Percentiles rank a stretch among this genome's conserved stretches.
These are phyloP conservation scores for Fusarium sp. DNA, from an alignment of 2,329 filamentous ascomycete genomes.

Conservation along the genomic window DNA sequence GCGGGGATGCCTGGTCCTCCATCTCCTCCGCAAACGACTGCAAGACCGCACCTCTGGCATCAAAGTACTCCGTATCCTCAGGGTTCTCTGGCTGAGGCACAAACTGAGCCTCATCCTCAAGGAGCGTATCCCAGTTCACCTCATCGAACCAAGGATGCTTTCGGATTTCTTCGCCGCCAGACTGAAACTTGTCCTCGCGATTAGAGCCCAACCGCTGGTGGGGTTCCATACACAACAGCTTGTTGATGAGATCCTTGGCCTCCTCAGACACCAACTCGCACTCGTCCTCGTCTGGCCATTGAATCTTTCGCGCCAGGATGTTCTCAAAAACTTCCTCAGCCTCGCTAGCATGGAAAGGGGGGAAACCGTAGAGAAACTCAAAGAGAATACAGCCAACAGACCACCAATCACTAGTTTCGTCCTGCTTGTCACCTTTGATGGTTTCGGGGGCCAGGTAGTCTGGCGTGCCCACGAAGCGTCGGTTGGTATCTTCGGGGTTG, in stretches of 20 bases:
- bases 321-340: conserved; percentile 98
- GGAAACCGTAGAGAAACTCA: conserved; percentile 92
- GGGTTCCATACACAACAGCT: conserved; percentile 86
- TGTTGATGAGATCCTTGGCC: conserved; percentile 95
- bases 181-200: conserved; percentile 81
- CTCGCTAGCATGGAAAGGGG: conserved; percentile 90
- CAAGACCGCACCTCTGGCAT: conserved; percentile 88
- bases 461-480: conserved; percentile 94
- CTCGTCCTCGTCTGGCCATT: conserved; percentile 89
- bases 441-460: conserved; percentile 98
- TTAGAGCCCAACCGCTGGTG: conserved; percentile 87
- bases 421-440: conserved; percentile 93
- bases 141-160: conserved; percentile 89
- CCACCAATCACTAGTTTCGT: conserved; percentile 99
- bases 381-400: conserved; percentile 98
- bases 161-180: conserved; percentile 91
- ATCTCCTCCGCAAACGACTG: conserved; percentile 95
- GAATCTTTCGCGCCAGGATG: conserved; percentile 88
- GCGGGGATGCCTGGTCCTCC: conserved; percentile 86
- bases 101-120: conserved; percentile 97
- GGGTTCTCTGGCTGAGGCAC: conserved; percentile 92
- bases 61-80: conserved; percentile 98
- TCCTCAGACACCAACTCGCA: conserved; percentile 81
- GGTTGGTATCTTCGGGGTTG: conserved; percentile 91
- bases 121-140: conserved; percentile 87